Evolutionary conservation across 2,329 filamentous ascomycete species (phyloP).

Genomic region (Lecanicillium sp.): DNA sequence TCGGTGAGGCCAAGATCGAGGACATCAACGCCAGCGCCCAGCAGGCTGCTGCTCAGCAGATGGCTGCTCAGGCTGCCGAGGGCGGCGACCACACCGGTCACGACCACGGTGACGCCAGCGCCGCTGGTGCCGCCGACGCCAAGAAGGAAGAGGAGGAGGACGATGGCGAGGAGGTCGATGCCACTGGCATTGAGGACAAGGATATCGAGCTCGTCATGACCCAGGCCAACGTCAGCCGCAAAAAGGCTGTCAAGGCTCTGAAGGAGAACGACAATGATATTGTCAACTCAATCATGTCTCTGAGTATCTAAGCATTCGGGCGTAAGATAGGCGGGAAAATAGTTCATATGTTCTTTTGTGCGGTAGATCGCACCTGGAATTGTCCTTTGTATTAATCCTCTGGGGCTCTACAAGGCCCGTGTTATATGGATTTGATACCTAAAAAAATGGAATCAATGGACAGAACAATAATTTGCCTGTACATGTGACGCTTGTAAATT

Average conservation of each 20-base stretch:
- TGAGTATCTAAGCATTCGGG: constrained; percentile 60
- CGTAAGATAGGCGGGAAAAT: constrained; percentile 6
- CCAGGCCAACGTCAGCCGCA: constrained; percentile 91
- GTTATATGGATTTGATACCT: constrained; percentile 5
- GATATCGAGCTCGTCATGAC: constrained; percentile 99
- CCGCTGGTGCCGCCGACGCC: constrained; percentile 54
- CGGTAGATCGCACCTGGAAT: constrained; percentile 6
- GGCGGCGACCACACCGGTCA: constrained; percentile 64
- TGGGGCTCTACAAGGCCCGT: no score
- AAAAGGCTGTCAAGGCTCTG: constrained; percentile 97
- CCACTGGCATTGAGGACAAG: constrained; percentile 92
- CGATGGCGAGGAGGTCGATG: constrained; percentile 92
- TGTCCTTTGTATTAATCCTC: constrained; percentile 4
- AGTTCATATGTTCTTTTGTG: constrained; percentile 9
- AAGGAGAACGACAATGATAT: constrained; percentile 99
- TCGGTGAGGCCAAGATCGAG: constrained; percentile 99
- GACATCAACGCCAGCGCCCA: constrained; percentile 98
- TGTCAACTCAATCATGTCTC: constrained; percentile 99
- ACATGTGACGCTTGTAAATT: no score
- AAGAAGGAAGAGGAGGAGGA: constrained; percentile 78
- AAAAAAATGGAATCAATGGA: constrained; percentile 8
- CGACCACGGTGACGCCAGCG: constrained; percentile 61
- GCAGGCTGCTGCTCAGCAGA: constrained; percentile 90
- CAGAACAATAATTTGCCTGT: not conserved
- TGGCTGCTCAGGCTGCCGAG: constrained; percentile 64